A percentile compares a stretch with the other conserved stretches of the same genome.
Conservation (phyloP, 768 basidiomycete species). For the Russula brevipes region DNA sequence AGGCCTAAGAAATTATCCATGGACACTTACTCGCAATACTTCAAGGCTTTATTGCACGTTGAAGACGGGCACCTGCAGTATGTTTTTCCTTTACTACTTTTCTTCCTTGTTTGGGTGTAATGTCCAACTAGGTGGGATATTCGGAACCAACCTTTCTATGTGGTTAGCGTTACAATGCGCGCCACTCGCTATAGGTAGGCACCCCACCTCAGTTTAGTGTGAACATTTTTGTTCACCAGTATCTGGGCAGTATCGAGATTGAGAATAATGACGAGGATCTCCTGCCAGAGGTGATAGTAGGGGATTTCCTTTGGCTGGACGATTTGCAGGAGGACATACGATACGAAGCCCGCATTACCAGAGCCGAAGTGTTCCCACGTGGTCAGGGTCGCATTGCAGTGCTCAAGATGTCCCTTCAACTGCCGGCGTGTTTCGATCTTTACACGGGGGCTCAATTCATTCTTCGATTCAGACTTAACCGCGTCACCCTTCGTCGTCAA, state of each 20-base stretch:
- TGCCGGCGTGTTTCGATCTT: constrained; percentile 40
- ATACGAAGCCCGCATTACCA: constrained; percentile 16
- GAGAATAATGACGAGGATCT: constrained; percentile 14
- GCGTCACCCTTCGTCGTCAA: constrained; percentile 51
- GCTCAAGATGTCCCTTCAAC: constrained; percentile 47
- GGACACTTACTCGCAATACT: constrained; percentile 11
- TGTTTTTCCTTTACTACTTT: constrained; percentile 32
- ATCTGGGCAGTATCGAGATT: constrained; percentile 3
- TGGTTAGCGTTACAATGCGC: background rate
- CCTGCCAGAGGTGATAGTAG: constrained; percentile 10
- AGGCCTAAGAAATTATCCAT: background rate
- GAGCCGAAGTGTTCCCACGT: background rate
- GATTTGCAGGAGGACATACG: constrained; percentile 9
- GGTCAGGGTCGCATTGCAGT: constrained; percentile 24
- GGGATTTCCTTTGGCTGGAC: constrained; percentile 19
- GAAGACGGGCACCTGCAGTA: constrained; percentile 44
- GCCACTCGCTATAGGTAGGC: background rate
- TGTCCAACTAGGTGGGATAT: constrained; percentile 28
- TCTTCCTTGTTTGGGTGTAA: constrained; percentile 26
- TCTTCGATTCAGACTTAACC: constrained; percentile 51
- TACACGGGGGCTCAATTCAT: constrained; percentile 39
- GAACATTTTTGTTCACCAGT: background rate
- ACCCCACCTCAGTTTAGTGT: background rate
- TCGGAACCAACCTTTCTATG: background rate
- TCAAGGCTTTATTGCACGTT: constrained; percentile 12